phyloP scores from a whole-genome alignment of 768 basidiomycete species.

The Cystobasidium onofrii region DNA sequence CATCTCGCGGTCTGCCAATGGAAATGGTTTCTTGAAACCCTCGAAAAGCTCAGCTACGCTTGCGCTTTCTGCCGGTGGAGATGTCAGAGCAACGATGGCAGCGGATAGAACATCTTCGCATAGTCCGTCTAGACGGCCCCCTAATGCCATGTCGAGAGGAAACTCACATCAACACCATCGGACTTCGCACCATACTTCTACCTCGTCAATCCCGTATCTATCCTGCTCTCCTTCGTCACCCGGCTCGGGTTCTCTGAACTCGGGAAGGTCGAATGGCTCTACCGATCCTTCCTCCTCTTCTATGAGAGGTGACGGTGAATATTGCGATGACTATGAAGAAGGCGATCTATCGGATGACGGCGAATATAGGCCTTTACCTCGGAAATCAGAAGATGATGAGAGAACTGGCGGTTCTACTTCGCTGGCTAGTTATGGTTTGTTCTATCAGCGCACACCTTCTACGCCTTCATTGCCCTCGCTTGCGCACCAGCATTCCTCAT shows the following conservation, averaged over 20 bases:
- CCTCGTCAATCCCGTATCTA: slow-evolving; percentile 21
- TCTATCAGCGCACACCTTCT: slow-evolving; percentile 29
- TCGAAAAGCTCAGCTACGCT: slow-evolving; percentile 22
- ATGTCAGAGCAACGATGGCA: slow-evolving; percentile 21
- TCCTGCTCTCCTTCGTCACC: slow-evolving; percentile 24
- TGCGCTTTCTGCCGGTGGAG: not conserved
- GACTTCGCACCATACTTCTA: not conserved
- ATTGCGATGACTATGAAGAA: not conserved
- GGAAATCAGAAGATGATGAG: slow-evolving; percentile 4
- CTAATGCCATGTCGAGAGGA: not conserved
- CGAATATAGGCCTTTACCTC: slow-evolving; percentile 1
- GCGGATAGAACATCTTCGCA: not conserved
- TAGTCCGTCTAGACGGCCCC: not conserved
- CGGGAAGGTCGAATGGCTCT: slow-evolving; percentile 1
- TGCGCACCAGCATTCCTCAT: not conserved
- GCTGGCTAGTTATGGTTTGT: slow-evolving; percentile 12
- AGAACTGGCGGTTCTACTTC: not conserved
- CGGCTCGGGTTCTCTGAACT: slow-evolving; percentile 16
- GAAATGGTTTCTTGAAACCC: slow-evolving; percentile 13
- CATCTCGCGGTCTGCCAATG: not conserved
- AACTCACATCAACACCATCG: not conserved
- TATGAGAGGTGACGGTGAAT: slow-evolving; percentile 3
- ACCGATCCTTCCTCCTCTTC: slow-evolving; percentile 23
- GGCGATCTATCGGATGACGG: not conserved
- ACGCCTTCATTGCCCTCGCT: slow-evolving; percentile 12